Evolutionary conservation across 768 basidiomycete genomes (phyloP), one percentile per base, ranked within the genome.

Genomic region (Boletus edulis): DNA sequence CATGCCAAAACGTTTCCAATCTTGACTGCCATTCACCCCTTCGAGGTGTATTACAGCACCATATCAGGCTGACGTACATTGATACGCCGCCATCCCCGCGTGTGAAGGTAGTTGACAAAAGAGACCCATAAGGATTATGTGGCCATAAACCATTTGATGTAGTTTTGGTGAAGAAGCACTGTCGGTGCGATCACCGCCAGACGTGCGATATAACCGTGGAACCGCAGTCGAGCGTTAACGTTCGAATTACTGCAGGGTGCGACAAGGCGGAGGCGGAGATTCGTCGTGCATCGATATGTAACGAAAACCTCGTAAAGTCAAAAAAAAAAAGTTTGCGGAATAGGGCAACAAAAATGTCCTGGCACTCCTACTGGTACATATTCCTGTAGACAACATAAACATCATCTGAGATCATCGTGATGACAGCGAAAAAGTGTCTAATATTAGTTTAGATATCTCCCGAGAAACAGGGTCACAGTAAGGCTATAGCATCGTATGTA

Each of bases 181-280:
- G 31, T 51, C 14, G 34, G 34, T 17, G 34, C 15, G 32, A 56
- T 56, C 32, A 55, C 45, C 45, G 37, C 48, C 27, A 13, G 22
- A 35, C 15, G 7, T 39, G 57, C 57, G 58, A 59, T 59, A 59
- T 59, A 47, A 59, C 39, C 58, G 58, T 59, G 51, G 57, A 49
- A 45, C 57, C 58, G 56, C 56, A 57, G 57, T 57, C 48, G 38
- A 55, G 24, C 24, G 22, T 48, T 32, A 29, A 45, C n/a, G 29
- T 32, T 29, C 29, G 29, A 29, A n/a, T 13, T 8, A 17, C 32
- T 29, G 27, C 24, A 15, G 22, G 17, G 20, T 15, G 27, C 51
- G 34, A 31, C 54, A 42, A 34, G 41, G 14, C 34, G 29, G 24
- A 13, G 38, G 42, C 24, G 18, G 18, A 22, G 24, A 29, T 37